Conservation (phyloP, 2,329 filamentous ascomycete genomes). For the Colletotrichum karsti region DNA sequence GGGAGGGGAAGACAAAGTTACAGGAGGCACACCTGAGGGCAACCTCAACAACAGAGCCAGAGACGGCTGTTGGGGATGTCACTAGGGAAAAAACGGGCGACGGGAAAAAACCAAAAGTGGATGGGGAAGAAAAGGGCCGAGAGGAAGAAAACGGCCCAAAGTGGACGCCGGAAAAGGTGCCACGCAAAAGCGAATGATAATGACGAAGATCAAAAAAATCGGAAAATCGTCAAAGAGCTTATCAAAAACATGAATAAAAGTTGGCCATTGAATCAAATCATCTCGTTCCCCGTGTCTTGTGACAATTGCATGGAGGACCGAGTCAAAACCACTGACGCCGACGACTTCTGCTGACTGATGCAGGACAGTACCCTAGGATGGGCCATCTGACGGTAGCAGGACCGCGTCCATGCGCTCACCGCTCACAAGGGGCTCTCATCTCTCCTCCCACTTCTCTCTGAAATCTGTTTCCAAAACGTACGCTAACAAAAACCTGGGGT, state of each 20-base stretch:
- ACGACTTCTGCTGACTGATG: slow-evolving; percentile 8
- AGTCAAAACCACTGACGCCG: neutral
- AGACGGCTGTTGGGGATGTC: slow-evolving; percentile 16
- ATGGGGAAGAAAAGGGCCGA: slow-evolving; percentile 8
- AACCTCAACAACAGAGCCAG: slow-evolving; percentile 22
- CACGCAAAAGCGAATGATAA: slow-evolving; percentile 2
- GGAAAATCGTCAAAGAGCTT: slow-evolving; percentile 26
- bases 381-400: slow-evolving; percentile 4
- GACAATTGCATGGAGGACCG: neutral
- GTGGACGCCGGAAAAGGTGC: neutral
- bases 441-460: neutral
- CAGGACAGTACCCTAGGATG: neutral
- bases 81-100: neutral
- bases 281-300: neutral
- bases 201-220: slow-evolving; percentile 22
- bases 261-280: slow-evolving; percentile 26
- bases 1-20: neutral
- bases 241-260: slow-evolving; percentile 29
- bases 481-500: neutral
- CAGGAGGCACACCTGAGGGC: slow-evolving; percentile 29
- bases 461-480: neutral
- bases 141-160: neutral
- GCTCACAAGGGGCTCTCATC: neutral
- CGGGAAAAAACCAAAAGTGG: slow-evolving; percentile 23
- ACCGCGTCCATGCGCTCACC: slow-evolving; percentile 21